Conservation (phyloP, 441 rosid species). For the Arabidopsis hybrid region DNA sequence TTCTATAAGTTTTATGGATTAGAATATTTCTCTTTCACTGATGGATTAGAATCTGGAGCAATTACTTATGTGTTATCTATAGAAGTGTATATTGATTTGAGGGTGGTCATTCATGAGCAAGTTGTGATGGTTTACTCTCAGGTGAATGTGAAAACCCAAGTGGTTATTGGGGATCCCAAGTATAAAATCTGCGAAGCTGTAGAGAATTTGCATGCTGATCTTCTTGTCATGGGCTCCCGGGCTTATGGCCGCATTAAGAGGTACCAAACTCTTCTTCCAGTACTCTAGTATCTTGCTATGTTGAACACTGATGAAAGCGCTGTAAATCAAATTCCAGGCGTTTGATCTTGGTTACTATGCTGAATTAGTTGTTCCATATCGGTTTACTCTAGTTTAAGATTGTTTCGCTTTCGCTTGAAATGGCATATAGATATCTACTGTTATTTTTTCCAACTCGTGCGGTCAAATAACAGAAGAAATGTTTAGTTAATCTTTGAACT, state of each 20-base stretch:
- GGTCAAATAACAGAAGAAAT: neutral
- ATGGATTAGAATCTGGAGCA: neutral
- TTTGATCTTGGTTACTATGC: slow-evolving; percentile 5
- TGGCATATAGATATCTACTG: neutral
- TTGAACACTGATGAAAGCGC: slow-evolving; percentile 12
- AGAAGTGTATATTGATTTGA: slow-evolving; percentile 1
- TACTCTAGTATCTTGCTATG: neutral
- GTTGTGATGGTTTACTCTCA: slow-evolving; percentile 39
- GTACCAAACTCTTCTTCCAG: slow-evolving; percentile 44
- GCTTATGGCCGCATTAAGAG: slow-evolving; percentile 86
- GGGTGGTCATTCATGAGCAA: slow-evolving; percentile 8
- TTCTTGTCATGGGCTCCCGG: slow-evolving; percentile 85
- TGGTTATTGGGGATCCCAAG: slow-evolving; percentile 84
- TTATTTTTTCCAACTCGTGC: neutral
- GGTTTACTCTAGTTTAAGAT: neutral
- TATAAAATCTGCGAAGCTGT: slow-evolving; percentile 80
- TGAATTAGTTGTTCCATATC: slow-evolving; percentile 5
- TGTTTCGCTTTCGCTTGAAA: neutral
- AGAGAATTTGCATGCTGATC: slow-evolving; percentile 68
- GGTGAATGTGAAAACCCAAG: slow-evolving; percentile 72
- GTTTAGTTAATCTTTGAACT: neutral
- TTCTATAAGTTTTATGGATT: neutral
- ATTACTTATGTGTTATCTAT: slow-evolving; percentile 4
- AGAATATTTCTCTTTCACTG: neutral
- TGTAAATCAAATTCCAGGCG: neutral